Evolutionary conservation across 495 filamentous ascomycete genomes (phyloP).

Genomic region (Penicillium bovifimosum): DNA sequence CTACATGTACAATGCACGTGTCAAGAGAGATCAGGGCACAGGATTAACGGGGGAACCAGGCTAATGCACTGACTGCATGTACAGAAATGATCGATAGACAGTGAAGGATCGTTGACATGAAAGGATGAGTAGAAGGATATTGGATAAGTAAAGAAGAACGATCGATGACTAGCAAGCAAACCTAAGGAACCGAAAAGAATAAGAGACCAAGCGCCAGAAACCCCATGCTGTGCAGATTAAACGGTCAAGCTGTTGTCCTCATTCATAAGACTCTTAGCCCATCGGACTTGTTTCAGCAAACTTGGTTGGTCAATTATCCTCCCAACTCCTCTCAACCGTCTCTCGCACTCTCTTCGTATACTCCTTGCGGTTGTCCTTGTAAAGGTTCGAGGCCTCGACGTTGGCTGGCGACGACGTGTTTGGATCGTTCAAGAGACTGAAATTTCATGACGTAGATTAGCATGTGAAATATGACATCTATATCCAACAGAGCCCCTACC

Average conservation of each 20-base stretch:
- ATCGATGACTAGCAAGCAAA: conserved; percentile 8
- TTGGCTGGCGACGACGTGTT: conserved; percentile 97
- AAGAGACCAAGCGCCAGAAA: conserved; percentile 36
- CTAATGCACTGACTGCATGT: conserved; percentile 11
- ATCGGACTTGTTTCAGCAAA: conserved; percentile 2
- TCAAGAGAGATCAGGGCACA: background rate
- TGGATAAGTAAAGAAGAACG: conserved; percentile 6
- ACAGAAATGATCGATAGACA: no score
- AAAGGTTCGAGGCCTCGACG: conserved; percentile 95
- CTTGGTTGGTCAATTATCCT: conserved; percentile 45
- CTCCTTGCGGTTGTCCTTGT: conserved; percentile 96
- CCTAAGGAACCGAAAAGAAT: conserved; percentile 12
- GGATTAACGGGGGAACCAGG: background rate
- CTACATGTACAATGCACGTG: background rate
- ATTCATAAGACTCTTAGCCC: conserved; percentile 3
- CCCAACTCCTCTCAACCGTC: conserved; percentile 99
- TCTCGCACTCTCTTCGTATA: conserved; percentile 93
- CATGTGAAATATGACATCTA: background rate
- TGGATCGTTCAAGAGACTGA: conserved; percentile 92
- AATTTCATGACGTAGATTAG: conserved; percentile 1
- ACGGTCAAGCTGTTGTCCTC: conserved; percentile 13
- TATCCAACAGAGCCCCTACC: conserved; percentile 47
- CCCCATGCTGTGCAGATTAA: conserved; percentile 46
- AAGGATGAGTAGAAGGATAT: background rate
- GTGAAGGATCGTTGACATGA: background rate